Percentiles rank a stretch among this genome's conserved stretches.
These are phyloP conservation scores for Venturia effusa DNA, from an alignment of 2,329 filamentous ascomycete genomes.

Conservation along the genomic window DNA sequence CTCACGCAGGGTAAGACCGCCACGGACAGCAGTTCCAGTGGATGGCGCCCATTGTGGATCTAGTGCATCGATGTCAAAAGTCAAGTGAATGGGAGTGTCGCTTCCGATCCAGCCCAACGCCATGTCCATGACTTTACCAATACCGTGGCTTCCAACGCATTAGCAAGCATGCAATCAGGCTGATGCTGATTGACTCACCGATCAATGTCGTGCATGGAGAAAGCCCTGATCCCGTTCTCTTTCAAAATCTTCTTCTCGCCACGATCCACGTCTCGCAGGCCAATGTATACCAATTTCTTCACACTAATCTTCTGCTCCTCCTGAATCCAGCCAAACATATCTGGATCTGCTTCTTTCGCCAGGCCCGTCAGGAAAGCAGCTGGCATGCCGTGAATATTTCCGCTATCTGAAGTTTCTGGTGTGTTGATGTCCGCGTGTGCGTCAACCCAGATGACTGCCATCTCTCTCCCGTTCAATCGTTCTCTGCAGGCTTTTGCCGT, in stretches of 20 bases:
- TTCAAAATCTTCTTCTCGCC: slow-evolving; percentile 86
- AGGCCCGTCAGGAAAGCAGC: slow-evolving; percentile 84
- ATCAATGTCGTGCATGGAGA: slow-evolving; percentile 98
- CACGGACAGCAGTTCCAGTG: slow-evolving; percentile 88
- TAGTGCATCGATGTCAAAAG: slow-evolving; percentile 92
- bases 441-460: slow-evolving; percentile 97
- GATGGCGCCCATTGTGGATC: slow-evolving; percentile 95
- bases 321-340: slow-evolving; percentile 83
- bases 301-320: slow-evolving; percentile 59
- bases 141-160: slow-evolving; percentile 56
- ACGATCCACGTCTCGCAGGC: slow-evolving; percentile 82
- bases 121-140: slow-evolving; percentile 95
- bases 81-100: slow-evolving; percentile 93
- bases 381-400: slow-evolving; percentile 98
- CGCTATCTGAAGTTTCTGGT: slow-evolving; percentile 77
- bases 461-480: slow-evolving; percentile 60
- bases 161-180: slow-evolving; percentile 10
- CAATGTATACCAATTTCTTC: slow-evolving; percentile 93
- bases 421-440: slow-evolving; percentile 97
- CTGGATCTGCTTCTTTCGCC: slow-evolving; percentile 61
- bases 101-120: slow-evolving; percentile 89
- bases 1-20: slow-evolving; percentile 85
- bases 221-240: slow-evolving; percentile 86
- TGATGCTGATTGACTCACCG: slow-evolving; percentile 37
- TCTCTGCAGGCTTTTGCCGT: slow-evolving; percentile 79